Conservation (phyloP, 768 basidiomycete genomes). For the Psilocybe sp. region DNA sequence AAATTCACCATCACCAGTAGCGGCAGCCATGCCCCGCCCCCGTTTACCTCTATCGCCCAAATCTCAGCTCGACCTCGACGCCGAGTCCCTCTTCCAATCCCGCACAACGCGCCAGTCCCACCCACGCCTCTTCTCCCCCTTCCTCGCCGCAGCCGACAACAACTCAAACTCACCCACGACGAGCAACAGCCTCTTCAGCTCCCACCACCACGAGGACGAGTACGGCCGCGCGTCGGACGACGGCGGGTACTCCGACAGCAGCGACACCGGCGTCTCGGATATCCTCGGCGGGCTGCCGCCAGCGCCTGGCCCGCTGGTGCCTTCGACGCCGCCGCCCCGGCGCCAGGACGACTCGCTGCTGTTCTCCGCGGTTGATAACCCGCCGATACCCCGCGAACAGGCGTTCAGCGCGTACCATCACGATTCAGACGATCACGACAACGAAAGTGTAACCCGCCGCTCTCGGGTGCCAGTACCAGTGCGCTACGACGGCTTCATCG, state of each 20-base stretch:
- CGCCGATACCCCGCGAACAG: no score
- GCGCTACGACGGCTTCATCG: conserved; percentile 54
- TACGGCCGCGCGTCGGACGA: neutral
- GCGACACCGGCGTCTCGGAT: conserved; percentile 11
- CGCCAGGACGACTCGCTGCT: conserved; percentile 24
- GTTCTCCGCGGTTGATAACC: no score
- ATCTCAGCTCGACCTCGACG: conserved; percentile 17
- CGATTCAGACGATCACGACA: neutral
- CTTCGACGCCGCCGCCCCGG: conserved; percentile 41
- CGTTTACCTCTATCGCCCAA: conserved; percentile 8
- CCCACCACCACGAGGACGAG: conserved; percentile 6
- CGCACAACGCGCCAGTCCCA: conserved; percentile 28
- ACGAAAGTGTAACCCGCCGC: neutral
- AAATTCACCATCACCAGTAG: neutral
- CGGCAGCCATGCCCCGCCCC: neutral
- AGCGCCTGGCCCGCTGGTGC: conserved; percentile 7
- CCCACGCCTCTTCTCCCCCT: conserved; percentile 18
- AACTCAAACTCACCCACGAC: conserved; percentile 23
- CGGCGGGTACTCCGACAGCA: conserved; percentile 4
- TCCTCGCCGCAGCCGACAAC: no score
- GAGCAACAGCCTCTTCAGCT: conserved; percentile 21
- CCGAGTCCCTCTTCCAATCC: conserved; percentile 26
- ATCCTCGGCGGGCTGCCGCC: conserved; percentile 21
- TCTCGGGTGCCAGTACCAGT: conserved; percentile 30
- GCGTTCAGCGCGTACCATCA: no score